These are phyloP conservation scores for Aegilops bicornis DNA, from an alignment of 176 grass and related monocot species.

Conservation along the genomic window DNA sequence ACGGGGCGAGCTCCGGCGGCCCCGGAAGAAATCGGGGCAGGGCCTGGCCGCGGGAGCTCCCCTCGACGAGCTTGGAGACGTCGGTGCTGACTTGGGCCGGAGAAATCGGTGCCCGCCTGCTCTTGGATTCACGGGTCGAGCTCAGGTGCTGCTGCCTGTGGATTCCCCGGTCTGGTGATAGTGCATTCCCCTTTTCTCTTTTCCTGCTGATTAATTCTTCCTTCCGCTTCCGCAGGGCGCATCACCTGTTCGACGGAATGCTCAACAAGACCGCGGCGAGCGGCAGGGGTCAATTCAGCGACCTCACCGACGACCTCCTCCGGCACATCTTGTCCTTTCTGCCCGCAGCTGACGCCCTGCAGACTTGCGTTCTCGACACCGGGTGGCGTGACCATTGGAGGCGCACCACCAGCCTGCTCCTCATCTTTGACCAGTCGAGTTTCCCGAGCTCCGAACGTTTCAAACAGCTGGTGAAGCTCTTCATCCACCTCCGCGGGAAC, in stretches of 20 bases:
- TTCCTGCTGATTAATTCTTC: not conserved
- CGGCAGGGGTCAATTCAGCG: not conserved
- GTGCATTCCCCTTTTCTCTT: not conserved
- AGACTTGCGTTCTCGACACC: not conserved
- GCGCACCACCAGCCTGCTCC: not conserved
- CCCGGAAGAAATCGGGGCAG: too few relatives aligned
- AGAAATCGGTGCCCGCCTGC: too few relatives aligned
- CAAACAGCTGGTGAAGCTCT: not conserved
- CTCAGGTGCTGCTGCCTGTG: too few relatives aligned
- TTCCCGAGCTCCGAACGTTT: too few relatives aligned
- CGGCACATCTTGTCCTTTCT: not conserved
- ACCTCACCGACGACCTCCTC: not conserved
- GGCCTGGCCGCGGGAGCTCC: too few relatives aligned
- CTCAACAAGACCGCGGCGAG: not conserved
- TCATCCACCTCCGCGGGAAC: not conserved
- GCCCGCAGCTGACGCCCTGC: not conserved
- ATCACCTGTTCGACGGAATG: not conserved
- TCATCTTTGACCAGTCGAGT: not conserved
- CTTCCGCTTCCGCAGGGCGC: not conserved
- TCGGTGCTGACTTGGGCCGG: too few relatives aligned
- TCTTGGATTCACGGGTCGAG: too few relatives aligned
- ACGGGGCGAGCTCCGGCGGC: too few relatives aligned
- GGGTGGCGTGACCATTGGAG: not conserved
- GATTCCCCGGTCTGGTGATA: too few relatives aligned
- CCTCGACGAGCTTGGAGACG: too few relatives aligned